These are phyloP conservation scores for Vigna trinervia DNA, from an alignment of 306 rosid genomes.

Conservation along the genomic window DNA sequence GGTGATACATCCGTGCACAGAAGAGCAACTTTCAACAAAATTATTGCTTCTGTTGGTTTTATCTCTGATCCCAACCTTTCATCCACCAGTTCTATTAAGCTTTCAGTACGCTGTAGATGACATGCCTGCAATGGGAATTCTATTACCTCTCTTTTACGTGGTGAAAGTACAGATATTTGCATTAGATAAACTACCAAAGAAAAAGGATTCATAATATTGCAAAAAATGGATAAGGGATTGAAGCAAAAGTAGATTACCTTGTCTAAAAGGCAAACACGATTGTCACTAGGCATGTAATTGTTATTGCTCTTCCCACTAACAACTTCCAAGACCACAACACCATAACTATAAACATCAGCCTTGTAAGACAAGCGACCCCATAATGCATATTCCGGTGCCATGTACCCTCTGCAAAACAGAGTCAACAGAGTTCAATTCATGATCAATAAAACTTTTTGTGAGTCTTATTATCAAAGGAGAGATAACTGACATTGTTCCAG, in stretches of 20 bases:
- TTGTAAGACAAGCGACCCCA: slow-evolving; percentile 65
- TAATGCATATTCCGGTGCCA: slow-evolving; percentile 80
- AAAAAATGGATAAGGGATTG: slow-evolving; percentile 41
- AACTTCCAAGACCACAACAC: slow-evolving; percentile 65
- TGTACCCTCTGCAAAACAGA: slow-evolving; percentile 64
- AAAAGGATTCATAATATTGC: background rate
- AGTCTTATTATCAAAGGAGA: slow-evolving; percentile 35
- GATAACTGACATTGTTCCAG: slow-evolving; percentile 66
- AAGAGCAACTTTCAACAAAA: slow-evolving; percentile 62
- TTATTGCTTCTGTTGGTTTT: slow-evolving; percentile 54
- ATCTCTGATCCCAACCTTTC: slow-evolving; percentile 54
- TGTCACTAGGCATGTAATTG: slow-evolving; percentile 52
- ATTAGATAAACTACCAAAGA: slow-evolving; percentile 18
- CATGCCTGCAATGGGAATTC: slow-evolving; percentile 45
- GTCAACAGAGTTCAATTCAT: slow-evolving; percentile 19
- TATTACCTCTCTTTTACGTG: background rate
- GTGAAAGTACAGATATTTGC: slow-evolving; percentile 13
- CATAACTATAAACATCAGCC: slow-evolving; percentile 72
- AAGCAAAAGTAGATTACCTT: slow-evolving; percentile 50
- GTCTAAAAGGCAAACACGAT: slow-evolving; percentile 67
- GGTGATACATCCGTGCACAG: slow-evolving; percentile 61
- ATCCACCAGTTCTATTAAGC: slow-evolving; percentile 59
- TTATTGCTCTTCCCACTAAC: slow-evolving; percentile 58
- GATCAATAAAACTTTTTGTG: slow-evolving; percentile 15
- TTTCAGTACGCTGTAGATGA: slow-evolving; percentile 44